Evolutionary conservation across 495 filamentous ascomycete species (phyloP).

Genomic region (Thermothielavioides terrestris): DNA sequence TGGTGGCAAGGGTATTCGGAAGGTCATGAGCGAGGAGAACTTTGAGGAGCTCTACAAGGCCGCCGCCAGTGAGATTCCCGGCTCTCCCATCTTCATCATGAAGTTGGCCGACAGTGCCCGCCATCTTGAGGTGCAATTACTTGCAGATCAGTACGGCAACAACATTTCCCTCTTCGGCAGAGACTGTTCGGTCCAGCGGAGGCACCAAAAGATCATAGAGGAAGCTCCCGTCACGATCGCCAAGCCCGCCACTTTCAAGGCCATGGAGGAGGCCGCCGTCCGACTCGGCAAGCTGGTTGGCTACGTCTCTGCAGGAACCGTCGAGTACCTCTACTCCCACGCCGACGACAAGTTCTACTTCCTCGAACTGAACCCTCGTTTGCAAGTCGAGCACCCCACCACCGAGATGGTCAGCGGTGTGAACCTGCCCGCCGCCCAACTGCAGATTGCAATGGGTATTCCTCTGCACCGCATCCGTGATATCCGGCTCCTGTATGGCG

Average conservation of each 20-base stretch:
- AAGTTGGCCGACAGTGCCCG: constrained; percentile 94
- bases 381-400: constrained; percentile 98
- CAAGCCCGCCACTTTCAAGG: constrained; percentile 75
- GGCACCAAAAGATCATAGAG: constrained; percentile 99
- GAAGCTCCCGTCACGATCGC: constrained; percentile 97
- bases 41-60: constrained; percentile 86
- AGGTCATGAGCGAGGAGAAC: constrained; percentile 77
- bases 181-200: constrained; percentile 97
- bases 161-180: constrained; percentile 97
- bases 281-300: constrained; percentile 88
- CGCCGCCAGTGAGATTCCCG: constrained; percentile 95
- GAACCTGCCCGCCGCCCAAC: constrained; percentile 91
- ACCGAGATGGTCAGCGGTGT: constrained; percentile 99
- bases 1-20: constrained; percentile 98
- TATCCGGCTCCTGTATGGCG: constrained; percentile 92
- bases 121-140: constrained; percentile 93
- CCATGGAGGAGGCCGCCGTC: constrained; percentile 95
- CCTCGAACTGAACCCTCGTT: constrained; percentile 92
- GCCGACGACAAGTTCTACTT: constrained; percentile 99
- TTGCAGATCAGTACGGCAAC: constrained; percentile 98
- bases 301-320: constrained; percentile 97
- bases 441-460: constrained; percentile 98
- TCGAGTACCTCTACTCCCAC: constrained; percentile 99
- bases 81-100: constrained; percentile 99
- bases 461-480: constrained; percentile 92